Evolutionary conservation across 2,329 filamentous ascomycete species (phyloP), one percentile per base, ranked within the genome.

Genomic region (Zarea fungicola): DNA sequence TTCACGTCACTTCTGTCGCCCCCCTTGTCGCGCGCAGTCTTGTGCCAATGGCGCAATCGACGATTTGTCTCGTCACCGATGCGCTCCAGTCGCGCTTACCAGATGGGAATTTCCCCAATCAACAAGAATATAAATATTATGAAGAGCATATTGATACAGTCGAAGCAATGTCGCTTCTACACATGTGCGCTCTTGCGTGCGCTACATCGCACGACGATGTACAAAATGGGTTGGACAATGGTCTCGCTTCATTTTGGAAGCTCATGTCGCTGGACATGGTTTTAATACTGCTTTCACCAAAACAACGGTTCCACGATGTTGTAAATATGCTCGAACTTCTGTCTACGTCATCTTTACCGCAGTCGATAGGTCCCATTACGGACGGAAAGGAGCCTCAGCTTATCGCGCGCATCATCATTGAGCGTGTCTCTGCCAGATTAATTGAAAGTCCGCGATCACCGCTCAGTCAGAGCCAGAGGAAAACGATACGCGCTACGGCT

Each of bases 361-460:
- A 73, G 2, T 84, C 80, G 1, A 81, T 92, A 42, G 87, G 88
- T 0, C 80, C 85, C 14, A 81, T 89, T 46, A 65, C 66, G 3
- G 64, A 70, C 0, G 67, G 70, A 19, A 65, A 69, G 26, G 69
- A 73, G 11, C 61, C 71, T 14, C 60, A 66, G n/a, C 60, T 71
- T 34, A 64, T 69, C 52, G 79, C 70, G 29, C 67, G 55, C 22
- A 61, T 64, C 28, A 67, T 85, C 10, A 76, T 89, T 36, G 80
- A 85, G 44, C 76, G 80, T 3, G 74, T 88, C 7, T 83, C 81
- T 3, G 74, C 74, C 18, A 75, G 83, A 46, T 74, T 90, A 14
- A 74, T 75, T 29, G 82, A 87, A 39, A 69, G 68, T 1, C 77
- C 78, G 1, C 66, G 66, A 6, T 52, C 61, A 1, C 56, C 69